Percentiles rank a stretch among this genome's conserved stretches.
phyloP scores from a whole-genome alignment of 495 filamentous ascomycete species.

The Neurospora intermedia region DNA sequence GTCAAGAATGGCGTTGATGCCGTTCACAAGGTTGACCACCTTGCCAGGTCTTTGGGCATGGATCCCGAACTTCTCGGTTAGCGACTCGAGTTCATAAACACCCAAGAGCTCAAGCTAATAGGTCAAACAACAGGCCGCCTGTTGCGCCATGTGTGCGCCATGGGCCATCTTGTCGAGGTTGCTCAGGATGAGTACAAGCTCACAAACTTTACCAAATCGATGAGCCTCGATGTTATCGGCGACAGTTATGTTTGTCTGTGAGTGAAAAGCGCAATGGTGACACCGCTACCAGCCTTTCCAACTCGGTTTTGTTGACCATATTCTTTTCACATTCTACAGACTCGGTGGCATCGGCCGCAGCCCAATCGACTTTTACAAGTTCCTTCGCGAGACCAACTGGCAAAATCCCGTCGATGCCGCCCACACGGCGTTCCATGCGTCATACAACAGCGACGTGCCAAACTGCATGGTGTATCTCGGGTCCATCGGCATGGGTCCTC shows the following conservation, averaged over 20 bases:
- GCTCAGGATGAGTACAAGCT: conserved; percentile 33
- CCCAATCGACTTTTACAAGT: conserved; percentile 5
- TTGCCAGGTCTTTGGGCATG: conserved; percentile 7
- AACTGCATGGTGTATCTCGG: neutral
- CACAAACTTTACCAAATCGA: conserved; percentile 31
- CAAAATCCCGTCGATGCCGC: conserved; percentile 24
- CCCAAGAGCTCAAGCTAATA: neutral
- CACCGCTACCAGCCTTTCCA: neutral
- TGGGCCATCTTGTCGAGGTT: conserved; percentile 37
- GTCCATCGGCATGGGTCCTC: neutral
- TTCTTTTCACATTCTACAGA: neutral
- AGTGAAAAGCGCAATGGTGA: neutral
- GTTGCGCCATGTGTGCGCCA: conserved; percentile 39
- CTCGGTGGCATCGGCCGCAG: neutral
- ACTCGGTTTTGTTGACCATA: neutral
- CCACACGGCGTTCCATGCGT: conserved; percentile 31
- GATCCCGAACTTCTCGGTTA: conserved; percentile 6
- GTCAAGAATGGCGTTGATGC: conserved; percentile 1
- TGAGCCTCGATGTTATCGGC: conserved; percentile 23
- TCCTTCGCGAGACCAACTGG: conserved; percentile 31
- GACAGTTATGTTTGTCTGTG: conserved; percentile 17
- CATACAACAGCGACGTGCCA: conserved; percentile 28
- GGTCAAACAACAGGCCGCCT: conserved; percentile 13
- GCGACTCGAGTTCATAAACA: neutral
- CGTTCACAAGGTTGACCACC: conserved; percentile 6